phyloP scores from a whole-genome alignment of 352 stramenopile genomes.

The Phytophthora meadii region DNA sequence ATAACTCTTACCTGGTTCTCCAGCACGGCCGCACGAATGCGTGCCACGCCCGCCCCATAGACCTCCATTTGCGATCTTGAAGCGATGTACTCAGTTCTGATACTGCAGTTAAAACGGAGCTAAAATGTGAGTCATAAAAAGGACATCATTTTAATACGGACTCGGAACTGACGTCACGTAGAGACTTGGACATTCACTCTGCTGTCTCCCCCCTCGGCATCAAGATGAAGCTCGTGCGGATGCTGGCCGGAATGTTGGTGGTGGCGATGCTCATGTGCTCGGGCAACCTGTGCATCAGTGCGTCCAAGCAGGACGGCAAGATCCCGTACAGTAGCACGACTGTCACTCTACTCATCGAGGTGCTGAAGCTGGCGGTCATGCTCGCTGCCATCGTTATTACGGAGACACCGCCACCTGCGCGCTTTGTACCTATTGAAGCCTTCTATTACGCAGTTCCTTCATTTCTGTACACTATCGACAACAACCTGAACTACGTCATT shows the following conservation, averaged over 20 bases:
- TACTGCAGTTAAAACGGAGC: conserved; percentile 4
- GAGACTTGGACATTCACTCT: conserved; percentile 9
- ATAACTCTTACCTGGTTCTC: conserved; percentile 61
- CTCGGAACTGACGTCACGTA: conserved; percentile 20
- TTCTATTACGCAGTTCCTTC: conserved; percentile 84
- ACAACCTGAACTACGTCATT: conserved; percentile 91
- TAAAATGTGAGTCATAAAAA: not conserved
- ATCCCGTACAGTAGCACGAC: conserved; percentile 87
- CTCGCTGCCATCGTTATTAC: conserved; percentile 50
- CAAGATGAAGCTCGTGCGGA: conserved; percentile 51
- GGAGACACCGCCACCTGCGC: conserved; percentile 43
- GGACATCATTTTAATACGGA: not conserved
- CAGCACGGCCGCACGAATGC: conserved; percentile 65
- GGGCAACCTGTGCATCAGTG: conserved; percentile 86
- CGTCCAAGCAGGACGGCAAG: conserved; percentile 77
- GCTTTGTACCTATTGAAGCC: conserved; percentile 58
- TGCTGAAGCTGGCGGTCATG: conserved; percentile 76
- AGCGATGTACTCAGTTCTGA: conserved; percentile 5
- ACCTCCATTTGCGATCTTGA: conserved; percentile 65
- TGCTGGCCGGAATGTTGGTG: conserved; percentile 68
- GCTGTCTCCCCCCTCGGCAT: not conserved
- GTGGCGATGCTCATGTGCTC: conserved; percentile 78
- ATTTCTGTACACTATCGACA: conserved; percentile 89
- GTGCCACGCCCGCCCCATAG: conserved; percentile 54
- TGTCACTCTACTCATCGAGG: conserved; percentile 86